Base-by-base conservation (phyloP, 2,329 filamentous ascomycete species). In the Paecilomyces variotii region DNA sequence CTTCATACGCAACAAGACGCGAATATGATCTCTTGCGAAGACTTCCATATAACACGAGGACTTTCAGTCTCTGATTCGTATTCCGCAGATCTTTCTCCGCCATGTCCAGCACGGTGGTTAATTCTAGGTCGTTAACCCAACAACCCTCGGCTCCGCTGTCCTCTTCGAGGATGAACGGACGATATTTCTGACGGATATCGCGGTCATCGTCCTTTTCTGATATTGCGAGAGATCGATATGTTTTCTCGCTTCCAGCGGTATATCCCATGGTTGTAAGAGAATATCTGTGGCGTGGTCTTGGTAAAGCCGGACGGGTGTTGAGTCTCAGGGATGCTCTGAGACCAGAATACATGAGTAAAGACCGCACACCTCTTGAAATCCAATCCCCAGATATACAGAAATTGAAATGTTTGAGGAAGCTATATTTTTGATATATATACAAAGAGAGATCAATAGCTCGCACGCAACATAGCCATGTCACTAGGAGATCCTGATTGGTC, bases 41-140 rank as follows among this genome's bases (percentile, higher is more conserved):
- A 65, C 84, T 87, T 1, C 85, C 85, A 66, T 84, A 84, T 0
- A 88, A 68, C 0, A 87, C 82, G 0, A 87, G 72, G 1, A 87
- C 78, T 59, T 79, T 84, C 1, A 87, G 58, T 55, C 81, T 71
- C 0, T 75, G 64, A 1, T 72, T 70, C 1, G 70, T 72, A 24
- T 61, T 65, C 2, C 70, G 57, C 0, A 85, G 58, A 32, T 85
- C 71, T 4, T 74, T 67, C 51, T 81, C 76, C 0, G 80, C 80
- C 73, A 87, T 77, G 53, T 79, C 74, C 49, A 81, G 64, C 1
- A 69, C 79, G 0, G 80, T 83, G 39, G 75, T 77, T 3, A 88
- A 70, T 64, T 87, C 85, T 2, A 87, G 70, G 39, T 75, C 61
- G 0, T 75, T 72, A 25, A 87, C 71, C 85, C 85, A 87, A 68